Percentiles rank a stretch among this genome's conserved stretches.
Evolutionary conservation across 163 green algal genomes (phyloP).

Genomic region (Scenedesmus sp.): DNA sequence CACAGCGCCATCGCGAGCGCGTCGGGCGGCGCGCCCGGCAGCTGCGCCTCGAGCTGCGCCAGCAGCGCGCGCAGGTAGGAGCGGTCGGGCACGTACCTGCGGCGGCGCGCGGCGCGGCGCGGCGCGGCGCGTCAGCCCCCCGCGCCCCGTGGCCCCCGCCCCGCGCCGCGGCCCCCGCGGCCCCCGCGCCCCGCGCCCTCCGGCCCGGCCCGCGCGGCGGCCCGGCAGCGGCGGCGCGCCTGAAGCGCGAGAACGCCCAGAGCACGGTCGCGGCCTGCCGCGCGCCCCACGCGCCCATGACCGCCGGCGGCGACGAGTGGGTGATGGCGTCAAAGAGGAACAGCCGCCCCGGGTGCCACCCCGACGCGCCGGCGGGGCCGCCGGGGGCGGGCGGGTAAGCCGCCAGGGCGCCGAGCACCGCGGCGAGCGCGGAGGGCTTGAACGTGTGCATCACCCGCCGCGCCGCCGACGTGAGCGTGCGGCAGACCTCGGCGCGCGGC

Average conservation of each 20-base stretch:
- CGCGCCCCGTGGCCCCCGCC: too few relatives aligned
- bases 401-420: slow-evolving; percentile 32
- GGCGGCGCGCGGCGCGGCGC: too few relatives aligned
- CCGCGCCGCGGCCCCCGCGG: too few relatives aligned
- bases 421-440: slow-evolving; percentile 21
- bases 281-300: slow-evolving; percentile 24
- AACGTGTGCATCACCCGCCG: slow-evolving; percentile 49
- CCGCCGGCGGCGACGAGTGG: not conserved
- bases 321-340: slow-evolving; percentile 52
- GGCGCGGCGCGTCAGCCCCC: too few relatives aligned
- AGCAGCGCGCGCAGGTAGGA: slow-evolving; percentile 23
- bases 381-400: slow-evolving; percentile 10
- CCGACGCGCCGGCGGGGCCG: not conserved
- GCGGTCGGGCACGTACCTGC: slow-evolving; percentile 38
- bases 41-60: slow-evolving; percentile 8
- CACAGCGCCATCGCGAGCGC: slow-evolving; percentile 17
- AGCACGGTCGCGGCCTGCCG: slow-evolving; percentile 34
- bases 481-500: slow-evolving; percentile 47
- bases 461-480: slow-evolving; percentile 23
- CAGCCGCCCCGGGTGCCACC: slow-evolving; percentile 43
- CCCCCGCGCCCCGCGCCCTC: too few relatives aligned
- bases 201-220: not conserved
- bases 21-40: slow-evolving; percentile 2
- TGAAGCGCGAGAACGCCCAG: slow-evolving; percentile 40
- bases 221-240: too few relatives aligned